These are phyloP conservation scores for Phallus indusiatus DNA, from an alignment of 768 basidiomycete genomes.

Conservation along the genomic window DNA sequence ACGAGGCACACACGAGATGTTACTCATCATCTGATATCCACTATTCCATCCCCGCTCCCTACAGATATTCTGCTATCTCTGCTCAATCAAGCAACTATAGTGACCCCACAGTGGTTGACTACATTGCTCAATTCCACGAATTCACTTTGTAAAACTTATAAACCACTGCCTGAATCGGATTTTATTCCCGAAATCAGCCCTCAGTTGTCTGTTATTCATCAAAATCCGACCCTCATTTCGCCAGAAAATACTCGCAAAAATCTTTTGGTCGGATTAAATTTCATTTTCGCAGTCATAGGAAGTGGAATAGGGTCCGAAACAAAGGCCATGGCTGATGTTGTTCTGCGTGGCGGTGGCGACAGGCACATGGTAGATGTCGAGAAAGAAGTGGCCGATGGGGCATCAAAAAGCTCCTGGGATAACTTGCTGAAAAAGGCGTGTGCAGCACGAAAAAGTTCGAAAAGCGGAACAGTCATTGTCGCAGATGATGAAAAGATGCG, in stretches of 20 bases:
- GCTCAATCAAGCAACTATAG: conserved; percentile 46
- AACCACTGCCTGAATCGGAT: conserved; percentile 42
- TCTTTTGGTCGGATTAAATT: conserved; percentile 44
- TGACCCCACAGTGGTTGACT: conserved; percentile 57
- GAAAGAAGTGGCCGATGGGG: conserved; percentile 34
- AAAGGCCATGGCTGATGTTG: conserved; percentile 39
- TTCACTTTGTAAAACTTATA: conserved; percentile 22
- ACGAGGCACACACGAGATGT: conserved; percentile 34
- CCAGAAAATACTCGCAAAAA: conserved; percentile 53
- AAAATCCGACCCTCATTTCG: not conserved
- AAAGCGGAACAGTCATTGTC: conserved; percentile 34
- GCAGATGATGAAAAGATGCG: conserved; percentile 38
- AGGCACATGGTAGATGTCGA: conserved; percentile 53
- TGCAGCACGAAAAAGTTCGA: conserved; percentile 7
- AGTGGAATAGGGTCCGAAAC: conserved; percentile 43
- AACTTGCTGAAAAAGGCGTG: not conserved
- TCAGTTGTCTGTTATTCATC: conserved; percentile 25
- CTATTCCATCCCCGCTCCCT: conserved; percentile 32
- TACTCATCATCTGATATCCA: conserved; percentile 57
- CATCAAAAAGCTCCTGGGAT: conserved; percentile 39
- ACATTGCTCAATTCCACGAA: conserved; percentile 52
- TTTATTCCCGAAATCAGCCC: conserved; percentile 51
- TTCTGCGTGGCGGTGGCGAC: conserved; percentile 48
- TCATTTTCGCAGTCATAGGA: conserved; percentile 33
- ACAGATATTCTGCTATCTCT: conserved; percentile 48